Conservation (phyloP, 2,329 filamentous ascomycete species). For the Fusarium sp. region DNA sequence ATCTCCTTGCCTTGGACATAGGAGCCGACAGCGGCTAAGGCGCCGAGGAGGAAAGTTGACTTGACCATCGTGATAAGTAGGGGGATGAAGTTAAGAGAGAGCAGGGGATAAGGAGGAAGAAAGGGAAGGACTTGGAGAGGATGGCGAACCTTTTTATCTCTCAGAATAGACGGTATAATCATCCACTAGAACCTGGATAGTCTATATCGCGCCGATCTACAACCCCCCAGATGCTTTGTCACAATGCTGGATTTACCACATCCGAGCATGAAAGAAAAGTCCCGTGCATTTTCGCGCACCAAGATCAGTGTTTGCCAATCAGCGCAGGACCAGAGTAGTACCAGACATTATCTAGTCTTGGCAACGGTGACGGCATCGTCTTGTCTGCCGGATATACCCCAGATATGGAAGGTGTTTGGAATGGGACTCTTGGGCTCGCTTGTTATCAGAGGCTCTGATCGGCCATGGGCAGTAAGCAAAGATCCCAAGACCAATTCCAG, state of each 20-base stretch:
- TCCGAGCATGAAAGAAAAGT: not conserved
- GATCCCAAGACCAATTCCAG: not conserved
- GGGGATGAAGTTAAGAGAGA: not conserved
- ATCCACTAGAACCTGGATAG: not conserved
- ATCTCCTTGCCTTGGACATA: conserved; percentile 39
- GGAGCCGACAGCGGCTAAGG: conserved; percentile 23
- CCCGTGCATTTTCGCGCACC: conserved; percentile 1
- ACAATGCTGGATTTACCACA: not conserved
- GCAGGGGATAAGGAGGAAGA: not conserved
- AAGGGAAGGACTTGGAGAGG: fast-evolving
- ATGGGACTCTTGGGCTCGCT: not conserved
- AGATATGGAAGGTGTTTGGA: conserved; percentile 34
- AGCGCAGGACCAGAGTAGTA: not conserved
- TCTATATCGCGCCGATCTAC: not conserved
- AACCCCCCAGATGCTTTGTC: not conserved
- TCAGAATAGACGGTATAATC: fast-evolving
- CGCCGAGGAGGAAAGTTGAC: conserved; percentile 27
- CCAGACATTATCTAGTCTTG: conserved; percentile 29
- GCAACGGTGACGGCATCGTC: conserved; percentile 19
- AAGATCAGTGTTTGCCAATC: conserved; percentile 14
- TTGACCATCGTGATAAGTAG: conserved; percentile 37
- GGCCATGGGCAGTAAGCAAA: not conserved
- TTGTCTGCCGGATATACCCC: conserved; percentile 10
- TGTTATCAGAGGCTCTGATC: conserved; percentile 1
- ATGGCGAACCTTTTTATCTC: not conserved